Evolutionary conservation across 164 flowering plant genomes (phyloP).

Genomic region (Saururus chinensis): DNA sequence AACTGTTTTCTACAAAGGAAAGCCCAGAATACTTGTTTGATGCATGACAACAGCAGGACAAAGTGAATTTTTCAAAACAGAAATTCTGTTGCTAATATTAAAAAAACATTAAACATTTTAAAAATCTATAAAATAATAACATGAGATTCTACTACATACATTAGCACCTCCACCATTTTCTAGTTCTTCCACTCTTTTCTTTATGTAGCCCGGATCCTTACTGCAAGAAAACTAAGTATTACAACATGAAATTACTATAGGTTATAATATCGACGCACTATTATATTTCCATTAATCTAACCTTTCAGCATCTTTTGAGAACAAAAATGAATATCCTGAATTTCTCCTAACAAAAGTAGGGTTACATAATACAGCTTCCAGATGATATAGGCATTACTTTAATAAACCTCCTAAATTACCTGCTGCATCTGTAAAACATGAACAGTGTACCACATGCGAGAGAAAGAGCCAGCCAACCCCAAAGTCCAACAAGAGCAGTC

Average conservation of each 20-base stretch:
- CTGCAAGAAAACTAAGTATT: slow-evolving; percentile 43
- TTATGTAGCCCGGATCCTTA: slow-evolving; percentile 83
- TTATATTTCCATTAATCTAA: too few relatives aligned
- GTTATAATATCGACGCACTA: too few relatives aligned
- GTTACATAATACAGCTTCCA: background rate
- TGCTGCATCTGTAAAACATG: slow-evolving; percentile 74
- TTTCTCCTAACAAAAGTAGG: too few relatives aligned
- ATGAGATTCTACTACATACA: slow-evolving; percentile 26
- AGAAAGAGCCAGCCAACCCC: slow-evolving; percentile 86
- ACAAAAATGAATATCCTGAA: too few relatives aligned
- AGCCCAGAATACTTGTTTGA: too few relatives aligned
- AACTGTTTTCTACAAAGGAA: too few relatives aligned
- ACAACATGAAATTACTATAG: background rate
- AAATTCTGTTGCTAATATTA: too few relatives aligned
- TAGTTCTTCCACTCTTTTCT: slow-evolving; percentile 21
- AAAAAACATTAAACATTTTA: too few relatives aligned
- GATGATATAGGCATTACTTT: background rate
- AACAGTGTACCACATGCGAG: slow-evolving; percentile 48
- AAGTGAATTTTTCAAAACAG: too few relatives aligned
- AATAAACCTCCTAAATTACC: slow-evolving; percentile 30
- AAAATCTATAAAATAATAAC: background rate
- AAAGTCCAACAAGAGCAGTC: slow-evolving; percentile 86
- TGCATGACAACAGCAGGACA: too few relatives aligned
- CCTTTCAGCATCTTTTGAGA: background rate
- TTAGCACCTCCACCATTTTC: slow-evolving; percentile 30